Evolutionary conservation across 768 basidiomycete genomes (phyloP), one percentile per base, ranked within the genome.

Genomic region (Sporobolomyces roseus): DNA sequence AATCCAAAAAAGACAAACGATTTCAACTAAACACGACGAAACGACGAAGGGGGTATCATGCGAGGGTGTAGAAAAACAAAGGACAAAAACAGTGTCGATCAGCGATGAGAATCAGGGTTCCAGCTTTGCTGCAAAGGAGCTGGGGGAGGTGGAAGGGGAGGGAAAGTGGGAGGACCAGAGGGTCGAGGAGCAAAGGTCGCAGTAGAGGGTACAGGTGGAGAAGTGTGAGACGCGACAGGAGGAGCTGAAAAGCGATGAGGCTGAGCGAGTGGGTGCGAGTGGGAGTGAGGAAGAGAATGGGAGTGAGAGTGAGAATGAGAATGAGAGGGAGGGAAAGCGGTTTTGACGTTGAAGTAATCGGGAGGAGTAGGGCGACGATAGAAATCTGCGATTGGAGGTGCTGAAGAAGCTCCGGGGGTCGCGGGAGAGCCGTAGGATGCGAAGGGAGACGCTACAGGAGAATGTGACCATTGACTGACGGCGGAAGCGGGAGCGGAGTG

Each of bases 331-430:
- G 33, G 19, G 38, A 23, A n/a, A n/a, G n/a, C n/a, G 2, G 59
- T 30, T 46, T 58, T 62, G 13, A 30, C 53, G n/a, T 30, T 23
- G 54, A 67, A 67, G 54, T 67, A 67, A 17, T 67, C 66, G 53
- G 60, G 53, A 29, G 33, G 61, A 35, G 61, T 55, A 14, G 38
- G 36, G 1, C 45, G 59, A 29, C 60, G 65, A 36, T 61, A 61
- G 29, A 46, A 25, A 3, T 66, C 65, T 38, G 30, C 50, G 38
- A 9, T 41, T n/a, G n/a, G n/a, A n/a, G n/a, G 17, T 32, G 27
- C 23, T 1, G 48, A 33, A 5, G 62, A 27, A 1, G 41, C 29
- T 7, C 41, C 35, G 0, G 55, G 54, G 14, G 61, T 59, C 6
- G 56, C 67, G 10, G 67, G 45, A 2, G 66, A 63, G 25, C 30